These are phyloP conservation scores for Lipomyces anomalus DNA, from an alignment of 805 yeast genomes.

Conservation along the genomic window DNA sequence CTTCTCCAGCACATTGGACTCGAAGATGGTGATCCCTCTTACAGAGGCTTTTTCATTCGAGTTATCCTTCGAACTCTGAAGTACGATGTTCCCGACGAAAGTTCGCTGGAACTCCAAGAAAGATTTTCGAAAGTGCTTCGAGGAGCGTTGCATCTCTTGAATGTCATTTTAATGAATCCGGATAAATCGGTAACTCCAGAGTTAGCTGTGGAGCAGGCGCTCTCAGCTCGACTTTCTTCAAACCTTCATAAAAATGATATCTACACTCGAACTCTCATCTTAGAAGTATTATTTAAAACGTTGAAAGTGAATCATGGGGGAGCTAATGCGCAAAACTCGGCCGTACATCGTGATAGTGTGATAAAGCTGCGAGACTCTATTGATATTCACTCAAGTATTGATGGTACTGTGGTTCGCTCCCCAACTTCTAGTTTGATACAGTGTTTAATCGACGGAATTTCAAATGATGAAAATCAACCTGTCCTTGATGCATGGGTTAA, in stretches of 20 bases:
- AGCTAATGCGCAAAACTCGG: slow-evolving; percentile 10
- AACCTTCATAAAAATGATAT: slow-evolving; percentile 19
- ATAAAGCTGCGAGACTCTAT: slow-evolving; percentile 21
- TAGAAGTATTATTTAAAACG: slow-evolving; percentile 20
- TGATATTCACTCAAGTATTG: slow-evolving; percentile 5
- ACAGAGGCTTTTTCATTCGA: slow-evolving; percentile 21
- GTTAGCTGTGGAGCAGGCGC: slow-evolving; percentile 20
- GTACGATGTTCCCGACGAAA: slow-evolving; percentile 20
- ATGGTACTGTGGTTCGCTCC: slow-evolving; percentile 6
- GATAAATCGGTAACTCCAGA: slow-evolving; percentile 15
- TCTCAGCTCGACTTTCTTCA: slow-evolving; percentile 18
- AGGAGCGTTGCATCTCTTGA: slow-evolving; percentile 22
- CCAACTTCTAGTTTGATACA: slow-evolving; percentile 28
- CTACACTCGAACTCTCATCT: slow-evolving; percentile 20
- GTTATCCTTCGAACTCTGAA: slow-evolving; percentile 21
- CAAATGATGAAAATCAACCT: slow-evolving; percentile 40
- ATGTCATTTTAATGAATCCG: slow-evolving; percentile 16
- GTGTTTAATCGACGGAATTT: slow-evolving; percentile 48
- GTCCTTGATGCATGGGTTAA: slow-evolving; percentile 45
- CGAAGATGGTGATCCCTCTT: slow-evolving; percentile 24
- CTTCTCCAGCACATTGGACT: slow-evolving; percentile 22
- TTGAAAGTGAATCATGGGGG: slow-evolving; percentile 21
- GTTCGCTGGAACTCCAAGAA: slow-evolving; percentile 21
- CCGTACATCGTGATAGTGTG: slow-evolving; percentile 18
- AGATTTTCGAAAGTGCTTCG: slow-evolving; percentile 21